phyloP scores from a whole-genome alignment of 306 rosid genomes.

The Begonia loranthoides region DNA sequence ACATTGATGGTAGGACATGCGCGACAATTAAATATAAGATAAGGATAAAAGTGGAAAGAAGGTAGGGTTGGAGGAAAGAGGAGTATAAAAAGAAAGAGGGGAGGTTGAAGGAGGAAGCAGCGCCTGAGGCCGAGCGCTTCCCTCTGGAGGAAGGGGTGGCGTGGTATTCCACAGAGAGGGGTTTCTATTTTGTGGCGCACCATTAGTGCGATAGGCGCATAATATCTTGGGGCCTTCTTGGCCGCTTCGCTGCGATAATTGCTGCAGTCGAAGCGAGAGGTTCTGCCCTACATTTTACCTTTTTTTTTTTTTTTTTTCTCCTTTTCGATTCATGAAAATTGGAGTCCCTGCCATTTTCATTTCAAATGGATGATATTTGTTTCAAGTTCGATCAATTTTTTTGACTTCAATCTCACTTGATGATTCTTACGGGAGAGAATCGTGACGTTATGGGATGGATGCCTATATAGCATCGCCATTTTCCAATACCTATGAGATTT shows the following conservation, averaged over 20 bases:
- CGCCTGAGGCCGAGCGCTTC: slow-evolving; percentile 35
- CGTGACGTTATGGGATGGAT: not conserved
- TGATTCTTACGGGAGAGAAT: not conserved
- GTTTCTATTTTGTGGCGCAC: slow-evolving; percentile 26
- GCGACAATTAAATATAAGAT: not conserved
- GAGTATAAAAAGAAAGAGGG: not conserved
- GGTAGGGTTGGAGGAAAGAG: slow-evolving; percentile 14
- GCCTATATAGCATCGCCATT: not conserved
- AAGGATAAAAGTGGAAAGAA: not conserved
- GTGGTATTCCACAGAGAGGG: slow-evolving; percentile 39
- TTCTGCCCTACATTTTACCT: slow-evolving; percentile 18
- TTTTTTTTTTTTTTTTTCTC: not conserved
- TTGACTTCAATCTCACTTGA: not conserved
- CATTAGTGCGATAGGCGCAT: slow-evolving; percentile 18
- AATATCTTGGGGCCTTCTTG: slow-evolving; percentile 17
- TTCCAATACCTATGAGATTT: too few relatives aligned
- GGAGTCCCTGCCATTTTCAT: not conserved
- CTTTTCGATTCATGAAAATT: not conserved
- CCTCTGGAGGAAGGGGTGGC: slow-evolving; percentile 27
- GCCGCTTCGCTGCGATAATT: slow-evolving; percentile 15
- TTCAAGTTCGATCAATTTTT: not conserved
- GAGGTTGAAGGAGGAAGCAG: not conserved
- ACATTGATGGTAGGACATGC: too few relatives aligned
- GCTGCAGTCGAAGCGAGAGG: slow-evolving; percentile 14
- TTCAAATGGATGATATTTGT: not conserved